Percentiles rank a stretch among this genome's conserved stretches.
Conservation (phyloP, 164 flowering plant genomes). For the Warburgia ugandensis region DNA sequence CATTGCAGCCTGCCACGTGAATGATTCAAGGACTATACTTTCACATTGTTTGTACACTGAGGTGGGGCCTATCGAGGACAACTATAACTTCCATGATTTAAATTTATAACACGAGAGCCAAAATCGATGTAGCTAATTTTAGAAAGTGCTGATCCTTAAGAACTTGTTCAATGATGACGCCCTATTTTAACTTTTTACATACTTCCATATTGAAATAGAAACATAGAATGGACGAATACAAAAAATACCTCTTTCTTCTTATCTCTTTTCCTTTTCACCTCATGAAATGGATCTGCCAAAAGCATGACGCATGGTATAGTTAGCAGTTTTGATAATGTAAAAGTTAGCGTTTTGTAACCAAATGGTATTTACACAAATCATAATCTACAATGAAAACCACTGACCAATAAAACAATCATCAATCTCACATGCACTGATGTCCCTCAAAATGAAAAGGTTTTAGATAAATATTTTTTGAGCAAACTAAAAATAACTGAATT, state of each 20-base stretch:
- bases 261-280: slow-evolving; percentile 80
- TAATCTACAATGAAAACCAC: neutral
- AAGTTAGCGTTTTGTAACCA: too few relatives aligned
- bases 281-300: slow-evolving; percentile 81
- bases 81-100: too few relatives aligned
- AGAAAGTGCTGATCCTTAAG: neutral
- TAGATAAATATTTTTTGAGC: neutral
- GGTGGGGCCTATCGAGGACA: too few relatives aligned
- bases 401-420: neutral
- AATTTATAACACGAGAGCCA: too few relatives aligned
- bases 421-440: neutral
- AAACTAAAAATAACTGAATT: too few relatives aligned
- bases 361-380: neutral
- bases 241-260: slow-evolving; percentile 77
- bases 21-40: too few relatives aligned
- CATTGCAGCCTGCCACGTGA: too few relatives aligned
- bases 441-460: neutral
- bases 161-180: too few relatives aligned
- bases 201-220: too few relatives aligned
- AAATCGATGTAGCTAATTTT: neutral
- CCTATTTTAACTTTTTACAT: neutral
- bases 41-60: too few relatives aligned
- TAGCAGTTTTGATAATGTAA: neutral
- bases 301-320: slow-evolving; percentile 4
- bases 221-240: too few relatives aligned